Evolutionary conservation across 1,139 yeast species (phyloP), one percentile per base, ranked within the genome.

Genomic region (Debaryomycetaceae sp.): DNA sequence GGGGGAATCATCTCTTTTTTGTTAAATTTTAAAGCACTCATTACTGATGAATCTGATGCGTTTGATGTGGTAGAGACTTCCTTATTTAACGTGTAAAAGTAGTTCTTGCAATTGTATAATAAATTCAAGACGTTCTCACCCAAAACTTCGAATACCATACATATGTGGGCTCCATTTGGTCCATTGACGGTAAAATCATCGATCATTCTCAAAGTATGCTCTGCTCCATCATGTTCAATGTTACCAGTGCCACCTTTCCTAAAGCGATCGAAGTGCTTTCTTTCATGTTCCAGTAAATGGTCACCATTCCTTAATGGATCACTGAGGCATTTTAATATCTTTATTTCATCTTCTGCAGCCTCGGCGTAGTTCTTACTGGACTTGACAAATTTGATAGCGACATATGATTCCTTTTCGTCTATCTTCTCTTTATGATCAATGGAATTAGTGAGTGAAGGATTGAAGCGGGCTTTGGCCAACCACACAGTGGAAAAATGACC

Each of bases 401-500:
- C 76, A 51, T 66, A 75, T 48, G 61, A 50, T 38, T 66, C 56
- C 7, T 42, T 41, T 33, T 52, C 53, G 8, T 24, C 41, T 7
- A 27, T 27, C 24, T 40, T 11, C 6, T 37, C 24, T 13, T 31
- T 8, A 3, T 17, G 14, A 2, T 24, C 36, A 8, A 36, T 17
- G 2, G 43, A 38, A 27, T 8, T 11, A 14, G 33, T 33, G 17
- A 48, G 41, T 20, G 40, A 36, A 4, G 40, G 60, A 44, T 60
- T 64, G 49, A 59, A 67, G 51, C 67, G 60, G 42, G 66, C 66
- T 40, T 71, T 61, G 6, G 95, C 93, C 24, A 88, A 70, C 96
- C 96, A 88, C 33, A 88, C 96, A 1, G 96, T 87, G 33, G 90
- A 82, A 58, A 88, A 88, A 62, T 88, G 95, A 39, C 96, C 96